Conservation (phyloP, 345 rosid species). For the Camelina sativa region DNA sequence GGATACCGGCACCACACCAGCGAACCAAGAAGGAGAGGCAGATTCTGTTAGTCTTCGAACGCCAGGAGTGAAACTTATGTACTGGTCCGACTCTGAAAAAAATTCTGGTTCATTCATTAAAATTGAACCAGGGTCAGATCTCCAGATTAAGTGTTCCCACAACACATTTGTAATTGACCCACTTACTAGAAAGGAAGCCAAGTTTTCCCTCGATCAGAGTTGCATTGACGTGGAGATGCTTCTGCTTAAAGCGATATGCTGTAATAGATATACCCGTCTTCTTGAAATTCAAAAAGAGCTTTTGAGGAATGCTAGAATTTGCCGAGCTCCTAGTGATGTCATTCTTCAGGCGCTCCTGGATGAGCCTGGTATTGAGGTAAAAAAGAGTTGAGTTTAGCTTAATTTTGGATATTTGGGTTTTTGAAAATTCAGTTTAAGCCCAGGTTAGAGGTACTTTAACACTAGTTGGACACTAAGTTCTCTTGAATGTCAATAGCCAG, state of each 20-base stretch:
- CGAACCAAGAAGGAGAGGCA: slow-evolving; percentile 80
- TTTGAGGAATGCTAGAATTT: slow-evolving; percentile 66
- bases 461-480: slow-evolving; percentile 6
- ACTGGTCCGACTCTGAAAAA: slow-evolving; percentile 87
- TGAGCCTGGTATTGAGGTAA: slow-evolving; percentile 56
- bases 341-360: slow-evolving; percentile 61
- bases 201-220: slow-evolving; percentile 76
- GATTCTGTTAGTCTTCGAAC: slow-evolving; percentile 76
- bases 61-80: slow-evolving; percentile 87
- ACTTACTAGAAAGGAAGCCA: slow-evolving; percentile 77
- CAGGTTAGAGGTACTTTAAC: neutral
- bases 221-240: slow-evolving; percentile 92
- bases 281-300: slow-evolving; percentile 95
- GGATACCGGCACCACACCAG: slow-evolving; percentile 62
- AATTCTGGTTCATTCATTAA: slow-evolving; percentile 69
- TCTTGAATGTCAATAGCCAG: slow-evolving; percentile 3
- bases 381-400: slow-evolving; percentile 48
- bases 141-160: slow-evolving; percentile 77
- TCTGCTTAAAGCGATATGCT: slow-evolving; percentile 84
- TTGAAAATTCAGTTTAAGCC: neutral
- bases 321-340: slow-evolving; percentile 70
- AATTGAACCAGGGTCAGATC: slow-evolving; percentile 89
- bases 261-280: slow-evolving; percentile 88
- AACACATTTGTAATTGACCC: slow-evolving; percentile 90
- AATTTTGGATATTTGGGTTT: slow-evolving; percentile 12